These are phyloP conservation scores for Hymenoscyphus scutula DNA, from an alignment of 2,329 filamentous ascomycete species.

Conservation along the genomic window DNA sequence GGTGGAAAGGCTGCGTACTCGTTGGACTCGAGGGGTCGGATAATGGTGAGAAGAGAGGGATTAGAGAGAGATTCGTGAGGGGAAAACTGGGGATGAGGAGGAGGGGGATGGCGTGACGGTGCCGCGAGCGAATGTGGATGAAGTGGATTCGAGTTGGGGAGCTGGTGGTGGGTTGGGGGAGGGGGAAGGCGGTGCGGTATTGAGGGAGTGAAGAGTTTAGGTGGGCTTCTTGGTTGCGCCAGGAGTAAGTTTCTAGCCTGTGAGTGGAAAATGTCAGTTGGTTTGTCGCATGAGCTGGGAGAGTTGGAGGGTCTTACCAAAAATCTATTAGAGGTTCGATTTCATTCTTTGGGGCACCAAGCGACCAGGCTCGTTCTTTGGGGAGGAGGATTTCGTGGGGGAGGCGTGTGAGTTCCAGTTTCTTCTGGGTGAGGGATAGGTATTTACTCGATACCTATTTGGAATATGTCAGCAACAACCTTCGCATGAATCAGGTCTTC, in stretches of 20 bases:
- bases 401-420: constrained; percentile 63
- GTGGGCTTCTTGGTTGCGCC: constrained; percentile 56
- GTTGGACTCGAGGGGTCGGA: constrained; percentile 50
- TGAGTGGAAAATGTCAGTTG: not conserved
- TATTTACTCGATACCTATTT: constrained; percentile 63
- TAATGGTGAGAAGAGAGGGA: constrained; percentile 53
- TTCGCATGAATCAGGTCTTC: not conserved
- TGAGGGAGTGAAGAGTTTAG: constrained; percentile 62
- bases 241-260: constrained; percentile 66
- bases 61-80: constrained; percentile 59
- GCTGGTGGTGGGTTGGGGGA: constrained; percentile 27
- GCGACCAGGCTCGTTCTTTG: constrained; percentile 52
- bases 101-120: constrained; percentile 56
- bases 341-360: constrained; percentile 52
- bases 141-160: constrained; percentile 59
- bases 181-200: constrained; percentile 55
- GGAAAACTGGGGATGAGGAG: constrained; percentile 66
- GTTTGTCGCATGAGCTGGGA: not conserved
- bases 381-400: constrained; percentile 55
- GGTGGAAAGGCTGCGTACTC: constrained; percentile 54
- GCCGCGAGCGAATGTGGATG: constrained; percentile 56
- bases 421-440: constrained; percentile 63
- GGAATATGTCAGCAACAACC: constrained; percentile 6
- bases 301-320: constrained; percentile 46
- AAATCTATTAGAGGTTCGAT: constrained; percentile 65